Conservation (phyloP, 495 filamentous ascomycete genomes). For the Xylaria flabelliformis region DNA sequence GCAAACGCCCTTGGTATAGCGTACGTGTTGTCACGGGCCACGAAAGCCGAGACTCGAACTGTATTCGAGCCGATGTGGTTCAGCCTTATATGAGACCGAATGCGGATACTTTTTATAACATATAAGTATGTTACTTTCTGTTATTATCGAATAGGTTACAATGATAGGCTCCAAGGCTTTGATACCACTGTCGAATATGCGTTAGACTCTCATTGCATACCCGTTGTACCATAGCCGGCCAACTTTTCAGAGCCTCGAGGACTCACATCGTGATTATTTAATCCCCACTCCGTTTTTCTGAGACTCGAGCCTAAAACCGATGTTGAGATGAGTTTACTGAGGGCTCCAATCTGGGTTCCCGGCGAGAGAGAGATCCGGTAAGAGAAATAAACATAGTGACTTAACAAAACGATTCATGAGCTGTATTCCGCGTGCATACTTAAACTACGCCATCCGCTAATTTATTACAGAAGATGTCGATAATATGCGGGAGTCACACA, state of each 20-base stretch:
- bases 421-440: background rate
- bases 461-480: background rate
- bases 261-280: background rate
- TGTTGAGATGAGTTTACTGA: background rate
- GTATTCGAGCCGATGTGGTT: too few species aligned
- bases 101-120: background rate
- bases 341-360: background rate
- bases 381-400: background rate
- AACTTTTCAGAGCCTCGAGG: background rate
- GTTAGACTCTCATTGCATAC: background rate
- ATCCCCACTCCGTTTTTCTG: background rate
- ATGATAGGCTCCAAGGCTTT: background rate
- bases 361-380: background rate
- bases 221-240: background rate
- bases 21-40: background rate
- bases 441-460: background rate
- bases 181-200: background rate
- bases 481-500: background rate
- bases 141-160: background rate
- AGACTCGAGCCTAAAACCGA: background rate
- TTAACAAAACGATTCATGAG: background rate
- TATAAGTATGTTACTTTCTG: background rate
- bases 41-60: background rate
- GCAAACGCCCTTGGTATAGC: background rate
- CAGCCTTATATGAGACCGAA: background rate